Evolutionary conservation across 768 basidiomycete species (phyloP).

Genomic region (Pleurotus eryngii): DNA sequence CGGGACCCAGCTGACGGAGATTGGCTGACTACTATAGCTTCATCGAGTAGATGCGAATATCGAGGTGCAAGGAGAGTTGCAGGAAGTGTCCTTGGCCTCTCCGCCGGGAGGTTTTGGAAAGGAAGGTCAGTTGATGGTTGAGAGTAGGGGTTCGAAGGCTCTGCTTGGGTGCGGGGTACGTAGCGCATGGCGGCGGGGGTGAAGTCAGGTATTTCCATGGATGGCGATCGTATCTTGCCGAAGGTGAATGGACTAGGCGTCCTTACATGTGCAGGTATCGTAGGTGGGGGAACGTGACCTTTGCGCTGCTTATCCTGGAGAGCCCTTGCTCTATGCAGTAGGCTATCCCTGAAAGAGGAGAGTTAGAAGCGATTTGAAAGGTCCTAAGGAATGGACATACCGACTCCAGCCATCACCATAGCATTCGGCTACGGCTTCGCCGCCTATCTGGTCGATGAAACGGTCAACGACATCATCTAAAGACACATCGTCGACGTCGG

Average conservation of each 20-base stretch:
- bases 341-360: constrained; percentile 37
- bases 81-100: constrained; percentile 29
- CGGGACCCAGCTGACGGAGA: constrained; percentile 10
- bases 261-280: constrained; percentile 25
- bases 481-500: constrained; percentile 48
- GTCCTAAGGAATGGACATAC: constrained; percentile 35
- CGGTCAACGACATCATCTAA: constrained; percentile 57
- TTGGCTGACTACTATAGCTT: constrained; percentile 41
- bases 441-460: constrained; percentile 52
- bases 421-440: constrained; percentile 30
- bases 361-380: background rate
- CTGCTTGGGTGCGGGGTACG: constrained; percentile 15
- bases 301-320: constrained; percentile 58
- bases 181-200: constrained; percentile 40
- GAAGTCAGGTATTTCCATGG: constrained; percentile 50
- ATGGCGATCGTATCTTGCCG: constrained; percentile 13
- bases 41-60: constrained; percentile 57
- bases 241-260: constrained; percentile 10
- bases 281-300: constrained; percentile 56
- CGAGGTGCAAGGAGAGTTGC: constrained; percentile 47
- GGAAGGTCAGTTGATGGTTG: constrained; percentile 14
- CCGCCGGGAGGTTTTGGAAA: constrained; percentile 28
- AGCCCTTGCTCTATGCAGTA: constrained; percentile 50
- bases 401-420: constrained; percentile 54
- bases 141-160: background rate